A percentile compares a stretch with the other conserved stretches of the same genome.
phyloP scores from a whole-genome alignment of 805 yeast species.

The Lachancea waltii region DNA sequence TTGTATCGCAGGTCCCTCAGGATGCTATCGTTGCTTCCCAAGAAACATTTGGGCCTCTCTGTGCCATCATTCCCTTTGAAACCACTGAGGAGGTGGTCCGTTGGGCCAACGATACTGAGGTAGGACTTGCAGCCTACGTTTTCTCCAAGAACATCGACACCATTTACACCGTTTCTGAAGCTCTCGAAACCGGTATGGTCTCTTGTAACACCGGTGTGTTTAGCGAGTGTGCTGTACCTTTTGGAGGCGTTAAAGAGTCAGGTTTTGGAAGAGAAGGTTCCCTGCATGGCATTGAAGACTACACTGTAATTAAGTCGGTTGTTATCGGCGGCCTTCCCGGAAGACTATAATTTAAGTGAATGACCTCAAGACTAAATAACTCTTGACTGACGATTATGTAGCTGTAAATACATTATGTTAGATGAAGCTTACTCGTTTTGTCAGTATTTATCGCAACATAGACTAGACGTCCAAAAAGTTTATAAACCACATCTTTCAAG shows the following conservation, averaged over 20 bases:
- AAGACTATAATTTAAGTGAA: constrained; percentile 10
- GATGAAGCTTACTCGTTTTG: too few species aligned
- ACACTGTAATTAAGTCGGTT: constrained; percentile 46
- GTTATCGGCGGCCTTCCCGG: constrained; percentile 39
- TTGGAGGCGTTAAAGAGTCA: constrained; percentile 59
- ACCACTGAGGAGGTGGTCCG: constrained; percentile 46
- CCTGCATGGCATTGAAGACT: constrained; percentile 55
- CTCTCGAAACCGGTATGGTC: constrained; percentile 60
- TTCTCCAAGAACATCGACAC: constrained; percentile 48
- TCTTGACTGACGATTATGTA: too few species aligned
- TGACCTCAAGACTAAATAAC: too few species aligned
- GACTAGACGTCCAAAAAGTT: too few species aligned
- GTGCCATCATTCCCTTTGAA: constrained; percentile 50
- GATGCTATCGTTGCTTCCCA: constrained; percentile 46
- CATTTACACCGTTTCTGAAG: constrained; percentile 47
- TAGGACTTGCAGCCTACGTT: constrained; percentile 56
- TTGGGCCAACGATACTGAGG: constrained; percentile 48
- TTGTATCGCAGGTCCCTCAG: constrained; percentile 45
- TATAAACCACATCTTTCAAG: too few species aligned
- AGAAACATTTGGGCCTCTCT: constrained; percentile 64
- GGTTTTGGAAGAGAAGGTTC: constrained; percentile 72
- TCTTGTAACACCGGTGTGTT: constrained; percentile 54
- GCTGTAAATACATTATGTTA: too few species aligned
- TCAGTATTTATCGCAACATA: too few species aligned
- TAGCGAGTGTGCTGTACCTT: constrained; percentile 51